These are phyloP conservation scores for Pezicula neosporulosa DNA, from an alignment of 2,329 filamentous ascomycete species.

Conservation along the genomic window DNA sequence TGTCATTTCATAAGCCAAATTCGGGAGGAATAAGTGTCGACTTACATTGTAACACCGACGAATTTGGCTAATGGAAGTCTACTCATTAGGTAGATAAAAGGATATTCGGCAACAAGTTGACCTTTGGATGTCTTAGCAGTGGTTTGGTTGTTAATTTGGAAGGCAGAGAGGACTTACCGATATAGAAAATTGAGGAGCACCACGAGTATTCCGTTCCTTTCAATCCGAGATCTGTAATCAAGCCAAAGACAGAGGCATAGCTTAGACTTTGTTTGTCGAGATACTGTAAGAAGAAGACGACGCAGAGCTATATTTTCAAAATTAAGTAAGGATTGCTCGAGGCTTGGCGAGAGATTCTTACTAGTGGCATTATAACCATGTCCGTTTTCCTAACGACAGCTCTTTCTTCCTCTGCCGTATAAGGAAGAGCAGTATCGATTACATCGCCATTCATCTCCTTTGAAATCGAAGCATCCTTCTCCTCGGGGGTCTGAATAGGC, in stretches of 20 bases:
- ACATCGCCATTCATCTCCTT: background rate
- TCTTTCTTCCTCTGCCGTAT: slow-evolving; percentile 29
- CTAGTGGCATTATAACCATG: slow-evolving; percentile 28
- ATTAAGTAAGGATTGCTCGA: background rate
- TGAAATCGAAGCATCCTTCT: background rate
- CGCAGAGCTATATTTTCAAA: slow-evolving; percentile 31
- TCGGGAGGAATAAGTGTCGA: too few species aligned
- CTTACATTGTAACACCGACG: slow-evolving; percentile 43
- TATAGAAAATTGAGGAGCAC: slow-evolving; percentile 42
- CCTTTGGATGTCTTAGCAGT: too few species aligned
- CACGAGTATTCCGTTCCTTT: slow-evolving; percentile 45
- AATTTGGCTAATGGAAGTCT: slow-evolving; percentile 45
- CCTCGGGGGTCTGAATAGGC: background rate
- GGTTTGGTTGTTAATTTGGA: too few species aligned
- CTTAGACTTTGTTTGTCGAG: slow-evolving; percentile 46
- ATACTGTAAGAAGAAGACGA: slow-evolving; percentile 40
- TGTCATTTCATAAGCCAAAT: background rate
- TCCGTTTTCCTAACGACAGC: slow-evolving; percentile 31
- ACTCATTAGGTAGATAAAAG: slow-evolving; percentile 49
- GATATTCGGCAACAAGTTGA: slow-evolving; percentile 44
- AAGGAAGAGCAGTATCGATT: slow-evolving; percentile 3
- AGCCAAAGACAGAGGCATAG: slow-evolving; percentile 45
- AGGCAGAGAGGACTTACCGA: slow-evolving; percentile 23
- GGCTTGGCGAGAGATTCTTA: slow-evolving; percentile 5
- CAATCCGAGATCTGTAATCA: slow-evolving; percentile 42